Evolutionary conservation across 2,329 filamentous ascomycete genomes (phyloP).

Genomic region (Hypoxylon sp.): DNA sequence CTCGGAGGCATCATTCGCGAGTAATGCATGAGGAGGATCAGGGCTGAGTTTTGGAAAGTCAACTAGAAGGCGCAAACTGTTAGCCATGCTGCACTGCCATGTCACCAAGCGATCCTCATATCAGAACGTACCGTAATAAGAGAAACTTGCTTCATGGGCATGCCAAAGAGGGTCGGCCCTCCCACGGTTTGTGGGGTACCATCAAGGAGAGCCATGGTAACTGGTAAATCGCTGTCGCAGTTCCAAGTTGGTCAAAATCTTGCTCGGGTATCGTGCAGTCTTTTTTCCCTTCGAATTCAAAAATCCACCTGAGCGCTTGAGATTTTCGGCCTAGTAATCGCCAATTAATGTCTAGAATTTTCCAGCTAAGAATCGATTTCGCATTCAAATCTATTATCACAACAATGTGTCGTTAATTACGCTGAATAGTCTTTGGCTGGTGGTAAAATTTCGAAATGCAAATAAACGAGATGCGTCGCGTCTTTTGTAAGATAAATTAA

Average conservation of each 20-base stretch:
- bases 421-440: neutral
- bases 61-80: slow-evolving; percentile 66
- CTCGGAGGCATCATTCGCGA: slow-evolving; percentile 91
- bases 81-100: slow-evolving; percentile 33
- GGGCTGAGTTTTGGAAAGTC: slow-evolving; percentile 83
- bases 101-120: slow-evolving; percentile 29
- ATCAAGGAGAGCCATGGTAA: slow-evolving; percentile 62
- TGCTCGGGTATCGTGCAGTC: slow-evolving; percentile 19
- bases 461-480: slow-evolving; percentile 32
- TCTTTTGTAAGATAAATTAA: slow-evolving; percentile 25
- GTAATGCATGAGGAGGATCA: slow-evolving; percentile 92
- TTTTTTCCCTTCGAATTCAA: slow-evolving; percentile 12
- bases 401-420: neutral
- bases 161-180: slow-evolving; percentile 67
- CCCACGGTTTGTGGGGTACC: slow-evolving; percentile 56
- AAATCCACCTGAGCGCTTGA: slow-evolving; percentile 9
- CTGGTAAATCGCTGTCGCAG: slow-evolving; percentile 27
- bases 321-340: slow-evolving; percentile 16
- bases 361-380: slow-evolving; percentile 13
- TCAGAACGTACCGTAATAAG: slow-evolving; percentile 70
- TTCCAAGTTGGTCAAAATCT: slow-evolving; percentile 19
- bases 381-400: neutral
- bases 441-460: slow-evolving; percentile 7
- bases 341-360: slow-evolving; percentile 25
- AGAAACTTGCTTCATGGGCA: slow-evolving; percentile 79